phyloP scores from a whole-genome alignment of 169 alveolate species.

The Miamiensis avidus region DNA sequence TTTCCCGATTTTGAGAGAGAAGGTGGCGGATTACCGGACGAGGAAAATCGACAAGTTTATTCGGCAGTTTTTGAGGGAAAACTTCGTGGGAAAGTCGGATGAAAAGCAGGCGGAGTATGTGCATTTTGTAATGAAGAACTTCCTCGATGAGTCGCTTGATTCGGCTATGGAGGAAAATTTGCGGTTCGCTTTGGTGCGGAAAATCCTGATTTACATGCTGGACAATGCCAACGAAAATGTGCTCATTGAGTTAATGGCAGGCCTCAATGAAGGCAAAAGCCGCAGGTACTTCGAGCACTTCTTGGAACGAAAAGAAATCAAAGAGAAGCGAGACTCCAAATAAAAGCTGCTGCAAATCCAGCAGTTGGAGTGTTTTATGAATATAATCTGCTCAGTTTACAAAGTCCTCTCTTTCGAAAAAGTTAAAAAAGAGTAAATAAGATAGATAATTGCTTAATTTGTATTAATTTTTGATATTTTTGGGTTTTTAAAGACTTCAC shows the following conservation, averaged over 20 bases:
- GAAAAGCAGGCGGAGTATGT: constrained; percentile 30
- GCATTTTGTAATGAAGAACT: constrained; percentile 19
- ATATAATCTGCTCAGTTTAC: neutral
- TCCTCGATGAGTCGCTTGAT: constrained; percentile 52
- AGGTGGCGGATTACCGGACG: constrained; percentile 42
- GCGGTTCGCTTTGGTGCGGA: constrained; percentile 55
- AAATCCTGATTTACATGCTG: constrained; percentile 52
- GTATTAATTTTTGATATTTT: too few species aligned
- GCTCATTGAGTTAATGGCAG: neutral
- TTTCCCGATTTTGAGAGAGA: constrained; percentile 63
- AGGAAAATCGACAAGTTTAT: constrained; percentile 8
- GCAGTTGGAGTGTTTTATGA: neutral
- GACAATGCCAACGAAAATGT: constrained; percentile 8
- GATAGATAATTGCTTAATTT: neutral
- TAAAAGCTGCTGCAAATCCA: neutral
- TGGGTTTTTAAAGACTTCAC: constrained; percentile 5
- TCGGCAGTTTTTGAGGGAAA: constrained; percentile 29
- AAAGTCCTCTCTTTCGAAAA: constrained; percentile 32
- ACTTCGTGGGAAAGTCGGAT: constrained; percentile 34
- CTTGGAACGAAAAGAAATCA: neutral
- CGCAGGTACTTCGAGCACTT: too few species aligned
- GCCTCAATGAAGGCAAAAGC: too few species aligned
- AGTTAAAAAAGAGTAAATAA: constrained; percentile 48
- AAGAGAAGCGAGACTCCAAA: neutral
- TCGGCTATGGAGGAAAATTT: constrained; percentile 51